phyloP scores from a whole-genome alignment of 768 basidiomycete species.

The Exidia glandulosa region DNA sequence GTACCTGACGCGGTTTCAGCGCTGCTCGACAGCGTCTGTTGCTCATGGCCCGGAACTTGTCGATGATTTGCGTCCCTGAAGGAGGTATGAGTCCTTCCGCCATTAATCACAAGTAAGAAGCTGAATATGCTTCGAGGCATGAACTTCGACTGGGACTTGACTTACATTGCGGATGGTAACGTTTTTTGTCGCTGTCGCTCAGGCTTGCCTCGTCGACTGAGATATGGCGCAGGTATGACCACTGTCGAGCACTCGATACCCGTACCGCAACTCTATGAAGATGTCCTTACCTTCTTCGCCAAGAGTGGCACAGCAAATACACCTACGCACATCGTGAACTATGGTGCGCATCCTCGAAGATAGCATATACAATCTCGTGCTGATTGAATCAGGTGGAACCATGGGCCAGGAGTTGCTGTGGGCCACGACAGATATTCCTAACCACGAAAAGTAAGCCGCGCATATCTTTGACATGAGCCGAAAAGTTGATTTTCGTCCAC shows the following conservation, averaged over 20 bases:
- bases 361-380: too few species aligned
- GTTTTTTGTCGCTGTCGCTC: too few species aligned
- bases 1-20: constrained; percentile 17
- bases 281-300: constrained; percentile 50
- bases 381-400: too few species aligned
- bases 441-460: constrained; percentile 68
- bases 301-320: constrained; percentile 61
- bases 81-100: constrained; percentile 23
- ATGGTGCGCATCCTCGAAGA: too few species aligned
- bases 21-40: constrained; percentile 60
- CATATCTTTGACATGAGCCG: background rate
- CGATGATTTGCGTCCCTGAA: constrained; percentile 65
- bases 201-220: too few species aligned
- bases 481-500: background rate
- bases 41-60: constrained; percentile 46
- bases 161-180: constrained; percentile 67
- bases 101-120: background rate
- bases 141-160: constrained; percentile 75
- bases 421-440: constrained; percentile 52
- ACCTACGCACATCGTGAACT: constrained; percentile 68
- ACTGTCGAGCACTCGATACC: constrained; percentile 65
- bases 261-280: constrained; percentile 53
- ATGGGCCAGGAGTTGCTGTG: constrained; percentile 60
- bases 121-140: constrained; percentile 56
- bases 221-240: constrained; percentile 46